Base-by-base conservation (phyloP, 2,329 filamentous ascomycete species). In the Botryotinia calthae region DNA sequence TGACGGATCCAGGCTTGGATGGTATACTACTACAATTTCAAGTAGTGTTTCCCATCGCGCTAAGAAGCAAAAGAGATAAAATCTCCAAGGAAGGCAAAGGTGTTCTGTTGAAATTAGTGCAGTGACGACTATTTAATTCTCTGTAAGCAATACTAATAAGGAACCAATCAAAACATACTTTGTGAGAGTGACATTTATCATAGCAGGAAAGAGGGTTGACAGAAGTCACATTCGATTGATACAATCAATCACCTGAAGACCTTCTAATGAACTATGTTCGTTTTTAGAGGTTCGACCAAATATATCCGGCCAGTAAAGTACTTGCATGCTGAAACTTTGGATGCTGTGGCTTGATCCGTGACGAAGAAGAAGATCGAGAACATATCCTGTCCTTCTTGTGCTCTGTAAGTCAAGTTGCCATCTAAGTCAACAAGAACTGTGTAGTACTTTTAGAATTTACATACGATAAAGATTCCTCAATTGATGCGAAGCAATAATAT, bases 331-430 rank as follows among this genome's bases (percentile, higher is more conserved):
- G n/a, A 56, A 1, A 56, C 51, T 31, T 0, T 3, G 51, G 7
- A 56, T 56, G 51, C 14, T 28, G 8, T 1, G 14, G 51, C n/a
- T 56, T 56, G 51, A 28, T 56, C n/a, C 2, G 2, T 9, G 2
- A 9, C n/a, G 0, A 4, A 0, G 6, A 56, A 8, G 1, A 8
- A 28, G n/a, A 31, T 8, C 0, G n/a, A 61, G 31, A 61, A 40
- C 58, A 42, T 10, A 18, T n/a, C 1, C 1, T 40, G n/a, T 25
- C 40, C 61, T 12, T 3, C 1, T 5, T 63, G 4, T 22, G 16
- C 31, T 20, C n/a, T 44, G 14, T 25, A 64, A 46, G 22, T 8
- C 28, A 64, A 20, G 12, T 34, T 18, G 20, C n/a, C 0, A 46
- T 22, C 25, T 34, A 8, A 28, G 28, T 46, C n/a, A 34, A 18